A percentile compares a stretch with the other conserved stretches of the same genome.
These are phyloP conservation scores for Trichoderma breve DNA, from an alignment of 2,329 filamentous ascomycete genomes.

Conservation along the genomic window DNA sequence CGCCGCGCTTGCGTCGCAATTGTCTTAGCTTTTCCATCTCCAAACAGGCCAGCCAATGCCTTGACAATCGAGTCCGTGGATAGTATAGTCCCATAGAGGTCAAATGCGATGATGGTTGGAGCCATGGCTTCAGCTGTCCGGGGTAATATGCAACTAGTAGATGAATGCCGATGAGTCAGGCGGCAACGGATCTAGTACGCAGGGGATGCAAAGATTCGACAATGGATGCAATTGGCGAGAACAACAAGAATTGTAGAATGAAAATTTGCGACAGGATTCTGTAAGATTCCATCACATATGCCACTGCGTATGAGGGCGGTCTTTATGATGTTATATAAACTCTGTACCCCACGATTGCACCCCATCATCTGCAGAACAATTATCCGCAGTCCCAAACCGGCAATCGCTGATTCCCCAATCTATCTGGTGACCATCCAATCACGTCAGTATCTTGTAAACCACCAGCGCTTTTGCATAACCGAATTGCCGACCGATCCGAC, in stretches of 20 bases:
- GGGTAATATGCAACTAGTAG: slow-evolving; percentile 2
- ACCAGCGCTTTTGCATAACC: neutral
- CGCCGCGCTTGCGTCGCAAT: slow-evolving; percentile 63
- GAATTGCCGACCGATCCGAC: neutral
- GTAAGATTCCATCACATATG: neutral
- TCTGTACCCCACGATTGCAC: neutral
- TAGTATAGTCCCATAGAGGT: slow-evolving; percentile 72
- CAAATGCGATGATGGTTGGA: slow-evolving; percentile 62
- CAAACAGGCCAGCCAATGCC: slow-evolving; percentile 57
- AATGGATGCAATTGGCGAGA: neutral
- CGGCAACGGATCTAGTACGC: neutral
- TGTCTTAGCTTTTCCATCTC: slow-evolving; percentile 52
- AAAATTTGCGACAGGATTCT: neutral
- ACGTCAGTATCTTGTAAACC: slow-evolving; percentile 6
- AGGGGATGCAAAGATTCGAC: neutral
- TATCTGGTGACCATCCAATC: slow-evolving; percentile 6
- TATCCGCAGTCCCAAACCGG: neutral
- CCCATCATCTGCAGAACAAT: slow-evolving; percentile 1
- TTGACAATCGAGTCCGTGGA: slow-evolving; percentile 67
- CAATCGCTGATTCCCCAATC: neutral
- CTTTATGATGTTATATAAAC: neutral
- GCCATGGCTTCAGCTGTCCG: slow-evolving; percentile 24
- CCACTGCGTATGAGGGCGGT: neutral
- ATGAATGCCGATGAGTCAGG: slow-evolving; percentile 20
- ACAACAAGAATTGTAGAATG: neutral